phyloP scores from a whole-genome alignment of 768 basidiomycete species.

The Wakefieldia striispora region DNA sequence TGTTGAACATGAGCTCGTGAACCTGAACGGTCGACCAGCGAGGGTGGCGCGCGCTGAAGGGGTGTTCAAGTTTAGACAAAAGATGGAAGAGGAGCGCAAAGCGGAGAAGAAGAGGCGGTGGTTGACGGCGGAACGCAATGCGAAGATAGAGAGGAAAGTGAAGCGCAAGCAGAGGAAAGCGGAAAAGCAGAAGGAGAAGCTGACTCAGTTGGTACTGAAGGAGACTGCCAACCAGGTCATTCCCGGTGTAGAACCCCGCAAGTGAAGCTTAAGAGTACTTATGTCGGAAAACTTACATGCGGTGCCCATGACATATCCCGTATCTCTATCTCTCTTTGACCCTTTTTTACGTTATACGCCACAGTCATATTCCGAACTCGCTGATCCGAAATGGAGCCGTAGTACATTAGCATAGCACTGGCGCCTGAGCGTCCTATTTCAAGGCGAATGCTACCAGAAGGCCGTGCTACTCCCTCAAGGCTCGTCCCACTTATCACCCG shows the following conservation, averaged over 20 bases:
- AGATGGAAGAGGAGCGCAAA: slow-evolving; percentile 54
- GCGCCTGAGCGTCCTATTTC: too few species aligned
- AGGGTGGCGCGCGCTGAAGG: slow-evolving; percentile 72
- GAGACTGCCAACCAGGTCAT: slow-evolving; percentile 61
- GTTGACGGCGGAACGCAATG: slow-evolving; percentile 39
- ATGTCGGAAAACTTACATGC: too few species aligned
- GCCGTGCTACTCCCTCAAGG: neutral
- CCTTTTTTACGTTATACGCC: too few species aligned
- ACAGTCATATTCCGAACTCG: too few species aligned
- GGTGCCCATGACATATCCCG: too few species aligned
- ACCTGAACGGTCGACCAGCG: slow-evolving; percentile 57
- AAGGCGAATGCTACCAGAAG: too few species aligned
- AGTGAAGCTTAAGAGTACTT: too few species aligned
- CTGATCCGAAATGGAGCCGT: too few species aligned
- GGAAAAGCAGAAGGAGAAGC: slow-evolving; percentile 51
- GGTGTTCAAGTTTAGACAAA: slow-evolving; percentile 67
- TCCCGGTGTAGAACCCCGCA: too few species aligned
- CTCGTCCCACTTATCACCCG: neutral
- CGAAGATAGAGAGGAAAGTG: slow-evolving; percentile 33
- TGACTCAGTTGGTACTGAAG: slow-evolving; percentile 48
- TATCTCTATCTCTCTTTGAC: too few species aligned
- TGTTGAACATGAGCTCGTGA: slow-evolving; percentile 50
- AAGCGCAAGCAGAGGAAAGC: slow-evolving; percentile 44
- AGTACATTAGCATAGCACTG: too few species aligned
- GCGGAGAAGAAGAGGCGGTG: slow-evolving; percentile 59